Percentiles rank a stretch among this genome's conserved stretches.
These are phyloP conservation scores for Sedum album DNA, from an alignment of 164 flowering plant genomes.

Conservation along the genomic window DNA sequence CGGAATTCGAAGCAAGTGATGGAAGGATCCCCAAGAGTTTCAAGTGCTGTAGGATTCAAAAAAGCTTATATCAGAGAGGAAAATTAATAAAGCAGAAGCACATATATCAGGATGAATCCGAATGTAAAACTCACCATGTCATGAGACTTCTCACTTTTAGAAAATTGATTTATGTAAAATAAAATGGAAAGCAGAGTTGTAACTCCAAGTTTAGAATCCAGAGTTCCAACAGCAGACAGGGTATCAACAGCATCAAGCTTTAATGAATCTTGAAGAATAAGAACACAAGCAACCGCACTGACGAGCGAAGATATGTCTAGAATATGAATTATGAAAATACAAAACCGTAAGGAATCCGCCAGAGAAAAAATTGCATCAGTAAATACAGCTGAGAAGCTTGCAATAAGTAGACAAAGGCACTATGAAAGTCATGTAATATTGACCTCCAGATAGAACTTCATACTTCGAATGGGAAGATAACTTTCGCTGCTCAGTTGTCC, in stretches of 20 bases:
- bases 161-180: conserved; percentile 47
- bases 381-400: neutral
- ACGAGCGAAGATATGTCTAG: conserved; percentile 61
- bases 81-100: neutral
- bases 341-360: neutral
- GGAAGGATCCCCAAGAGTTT: conserved; percentile 74
- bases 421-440: conserved; percentile 5
- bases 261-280: conserved; percentile 50
- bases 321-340: conserved; percentile 16
- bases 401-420: neutral
- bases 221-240: conserved; percentile 40
- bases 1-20: conserved; percentile 68
- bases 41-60: conserved; percentile 32
- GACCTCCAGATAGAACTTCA: conserved; percentile 33
- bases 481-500: conserved; percentile 36
- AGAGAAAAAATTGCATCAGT: conserved; percentile 1
- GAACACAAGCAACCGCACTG: conserved; percentile 38
- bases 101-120: conserved; percentile 1
- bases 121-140: conserved; percentile 43
- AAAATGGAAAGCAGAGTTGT: conserved; percentile 51
- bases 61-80: neutral
- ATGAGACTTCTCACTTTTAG: conserved; percentile 22
- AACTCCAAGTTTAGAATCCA: conserved; percentile 67
- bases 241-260: conserved; percentile 51
- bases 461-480: conserved; percentile 23